A percentile compares a stretch with the other conserved stretches of the same genome.
Conservation (phyloP, 2,329 filamentous ascomycete species). For the Zasmidium citrigriseum region DNA sequence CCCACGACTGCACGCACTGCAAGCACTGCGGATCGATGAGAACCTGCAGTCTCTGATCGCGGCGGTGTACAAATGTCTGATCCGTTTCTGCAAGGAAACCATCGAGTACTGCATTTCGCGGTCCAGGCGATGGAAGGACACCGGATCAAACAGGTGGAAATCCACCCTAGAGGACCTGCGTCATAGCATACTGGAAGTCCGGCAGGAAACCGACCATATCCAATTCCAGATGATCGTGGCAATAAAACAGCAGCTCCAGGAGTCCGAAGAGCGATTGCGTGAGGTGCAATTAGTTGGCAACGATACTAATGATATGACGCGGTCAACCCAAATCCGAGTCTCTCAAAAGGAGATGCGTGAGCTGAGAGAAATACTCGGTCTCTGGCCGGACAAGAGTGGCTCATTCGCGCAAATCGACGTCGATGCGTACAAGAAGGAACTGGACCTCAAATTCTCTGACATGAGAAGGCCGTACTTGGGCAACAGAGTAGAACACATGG, state of each 20-base stretch:
- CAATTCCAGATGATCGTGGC: conserved; percentile 3
- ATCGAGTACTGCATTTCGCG: conserved; percentile 9
- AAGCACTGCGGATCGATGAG: neutral
- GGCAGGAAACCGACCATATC: conserved; percentile 4
- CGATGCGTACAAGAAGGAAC: neutral
- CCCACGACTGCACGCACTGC: conserved; percentile 8
- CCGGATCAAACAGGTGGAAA: conserved; percentile 1
- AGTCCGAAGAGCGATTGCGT: neutral
- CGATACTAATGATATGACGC: neutral
- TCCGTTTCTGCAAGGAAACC: conserved; percentile 8
- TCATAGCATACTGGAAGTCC: conserved; percentile 1
- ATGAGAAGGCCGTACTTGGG: neutral
- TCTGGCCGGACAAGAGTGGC: neutral
- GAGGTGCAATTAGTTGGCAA: neutral
- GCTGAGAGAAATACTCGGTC: neutral
- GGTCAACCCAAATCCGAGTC: too few species aligned
- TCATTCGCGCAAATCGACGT: neutral
- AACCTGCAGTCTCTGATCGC: conserved; percentile 7
- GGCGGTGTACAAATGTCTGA: conserved; percentile 1
- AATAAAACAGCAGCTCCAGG: neutral
- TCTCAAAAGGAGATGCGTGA: neutral
- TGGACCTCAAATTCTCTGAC: neutral
- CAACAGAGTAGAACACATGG: too few species aligned
- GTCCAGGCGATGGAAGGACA: neutral
- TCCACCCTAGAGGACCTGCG: conserved; percentile 5